Evolutionary conservation across 805 yeast species (phyloP).

Genomic region (Kluyveromyces aestuarii): DNA sequence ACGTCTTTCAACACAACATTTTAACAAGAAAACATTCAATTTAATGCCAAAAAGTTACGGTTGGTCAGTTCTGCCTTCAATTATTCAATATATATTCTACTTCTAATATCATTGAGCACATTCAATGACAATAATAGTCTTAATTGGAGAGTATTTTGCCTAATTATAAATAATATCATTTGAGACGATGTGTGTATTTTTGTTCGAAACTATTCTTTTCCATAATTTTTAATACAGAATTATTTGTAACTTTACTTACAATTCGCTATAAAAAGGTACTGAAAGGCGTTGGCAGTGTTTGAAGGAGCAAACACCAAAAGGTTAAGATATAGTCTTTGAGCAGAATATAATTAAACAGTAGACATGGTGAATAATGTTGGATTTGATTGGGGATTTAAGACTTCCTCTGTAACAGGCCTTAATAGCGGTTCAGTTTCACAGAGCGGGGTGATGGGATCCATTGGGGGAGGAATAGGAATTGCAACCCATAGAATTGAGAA

Average conservation of each 20-base stretch:
- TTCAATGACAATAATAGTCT: no score
- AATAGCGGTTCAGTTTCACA: neutral
- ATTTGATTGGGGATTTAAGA: slow-evolving; percentile 14
- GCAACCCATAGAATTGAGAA: slow-evolving; percentile 4
- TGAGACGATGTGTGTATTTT: neutral
- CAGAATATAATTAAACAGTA: neutral
- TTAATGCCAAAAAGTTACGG: no score
- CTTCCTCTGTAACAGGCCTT: neutral
- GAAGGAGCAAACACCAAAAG: no score
- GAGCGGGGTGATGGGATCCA: neutral
- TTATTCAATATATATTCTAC: no score
- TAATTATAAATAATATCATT: neutral
- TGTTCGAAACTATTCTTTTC: neutral
- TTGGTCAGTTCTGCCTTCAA: no score
- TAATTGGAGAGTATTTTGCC: neutral
- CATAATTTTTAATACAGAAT: no score
- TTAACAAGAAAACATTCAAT: neutral
- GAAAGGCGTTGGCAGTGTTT: no score
- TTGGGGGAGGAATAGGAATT: neutral
- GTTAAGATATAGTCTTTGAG: no score
- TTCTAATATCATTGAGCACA: no score
- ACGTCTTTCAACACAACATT: neutral
- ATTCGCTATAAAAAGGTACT: no score
- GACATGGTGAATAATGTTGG: slow-evolving; percentile 10
- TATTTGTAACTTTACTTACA: no score